phyloP scores from a whole-genome alignment of 2,329 filamentous ascomycete genomes.

The Venturia aucupariae region DNA sequence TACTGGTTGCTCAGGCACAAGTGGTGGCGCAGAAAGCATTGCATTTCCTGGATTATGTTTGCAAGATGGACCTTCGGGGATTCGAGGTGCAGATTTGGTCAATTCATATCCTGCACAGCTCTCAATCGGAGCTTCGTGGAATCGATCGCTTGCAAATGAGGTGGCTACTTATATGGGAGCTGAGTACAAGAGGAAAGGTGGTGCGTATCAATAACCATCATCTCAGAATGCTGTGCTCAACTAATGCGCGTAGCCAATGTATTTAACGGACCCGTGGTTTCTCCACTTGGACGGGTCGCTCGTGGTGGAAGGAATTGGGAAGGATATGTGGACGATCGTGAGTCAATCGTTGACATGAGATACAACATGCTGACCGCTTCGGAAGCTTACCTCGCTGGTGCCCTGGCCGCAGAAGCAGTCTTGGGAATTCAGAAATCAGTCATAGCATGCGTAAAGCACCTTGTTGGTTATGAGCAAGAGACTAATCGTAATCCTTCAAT shows the following conservation, averaged over 20 bases:
- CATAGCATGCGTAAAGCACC: conserved; percentile 18
- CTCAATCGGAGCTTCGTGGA: conserved; percentile 13
- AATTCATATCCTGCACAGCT: conserved; percentile 10
- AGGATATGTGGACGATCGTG: conserved; percentile 10
- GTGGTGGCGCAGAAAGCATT: neutral
- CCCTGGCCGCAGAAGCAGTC: neutral
- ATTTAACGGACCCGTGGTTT: conserved; percentile 11
- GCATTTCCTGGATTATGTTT: conserved; percentile 12
- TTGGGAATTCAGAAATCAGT: conserved; percentile 10
- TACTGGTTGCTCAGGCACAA: conserved; percentile 1
- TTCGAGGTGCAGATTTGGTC: conserved; percentile 8
- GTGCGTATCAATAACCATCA: neutral
- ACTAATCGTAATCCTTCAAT: conserved; percentile 16
- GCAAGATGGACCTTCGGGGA: conserved; percentile 10
- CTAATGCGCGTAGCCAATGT: conserved; percentile 6
- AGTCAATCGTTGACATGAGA: neutral
- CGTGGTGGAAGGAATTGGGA: conserved; percentile 14
- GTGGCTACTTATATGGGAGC: conserved; percentile 9
- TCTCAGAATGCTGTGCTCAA: neutral
- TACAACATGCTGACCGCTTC: neutral
- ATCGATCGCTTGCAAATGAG: conserved; percentile 8
- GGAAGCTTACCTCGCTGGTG: conserved; percentile 11
- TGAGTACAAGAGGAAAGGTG: conserved; percentile 15
- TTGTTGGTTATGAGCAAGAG: conserved; percentile 26
- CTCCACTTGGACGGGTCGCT: conserved; percentile 13